phyloP scores from a whole-genome alignment of 257 asterid genomes.

The Cordia subcordata region DNA sequence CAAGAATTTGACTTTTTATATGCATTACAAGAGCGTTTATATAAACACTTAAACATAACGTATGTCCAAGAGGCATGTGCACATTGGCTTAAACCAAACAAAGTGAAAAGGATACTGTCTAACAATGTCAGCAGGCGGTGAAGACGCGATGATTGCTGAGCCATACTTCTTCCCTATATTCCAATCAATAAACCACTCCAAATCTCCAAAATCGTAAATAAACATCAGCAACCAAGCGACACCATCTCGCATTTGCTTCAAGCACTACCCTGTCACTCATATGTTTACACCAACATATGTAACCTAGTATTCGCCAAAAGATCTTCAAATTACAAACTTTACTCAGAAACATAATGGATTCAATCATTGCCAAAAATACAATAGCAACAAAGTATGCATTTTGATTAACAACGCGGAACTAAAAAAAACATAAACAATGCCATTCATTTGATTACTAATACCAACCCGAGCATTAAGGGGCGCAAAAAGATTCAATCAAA shows the following conservation, averaged over 20 bases:
- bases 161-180: slow-evolving; percentile 44
- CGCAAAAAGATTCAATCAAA: no score
- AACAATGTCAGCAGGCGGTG: slow-evolving; percentile 86
- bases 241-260: slow-evolving; percentile 21
- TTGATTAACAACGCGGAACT: neutral
- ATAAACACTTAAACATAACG: neutral
- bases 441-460: no score
- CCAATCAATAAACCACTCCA: slow-evolving; percentile 34
- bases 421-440: no score
- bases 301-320: slow-evolving; percentile 18
- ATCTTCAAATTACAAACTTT: slow-evolving; percentile 7
- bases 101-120: slow-evolving; percentile 84
- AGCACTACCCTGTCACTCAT: slow-evolving; percentile 32
- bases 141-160: slow-evolving; percentile 96
- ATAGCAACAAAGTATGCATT: neutral
- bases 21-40: neutral
- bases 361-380: neutral
- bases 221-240: slow-evolving; percentile 26
- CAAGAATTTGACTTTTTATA: neutral
- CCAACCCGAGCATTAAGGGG: no score
- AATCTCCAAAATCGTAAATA: slow-evolving; percentile 19
- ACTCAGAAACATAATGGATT: neutral
- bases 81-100: neutral
- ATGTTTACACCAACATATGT: slow-evolving; percentile 14
- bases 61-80: neutral